Base-by-base conservation (phyloP, 2,329 filamentous ascomycete species). In the Cordyceps farinosa region DNA sequence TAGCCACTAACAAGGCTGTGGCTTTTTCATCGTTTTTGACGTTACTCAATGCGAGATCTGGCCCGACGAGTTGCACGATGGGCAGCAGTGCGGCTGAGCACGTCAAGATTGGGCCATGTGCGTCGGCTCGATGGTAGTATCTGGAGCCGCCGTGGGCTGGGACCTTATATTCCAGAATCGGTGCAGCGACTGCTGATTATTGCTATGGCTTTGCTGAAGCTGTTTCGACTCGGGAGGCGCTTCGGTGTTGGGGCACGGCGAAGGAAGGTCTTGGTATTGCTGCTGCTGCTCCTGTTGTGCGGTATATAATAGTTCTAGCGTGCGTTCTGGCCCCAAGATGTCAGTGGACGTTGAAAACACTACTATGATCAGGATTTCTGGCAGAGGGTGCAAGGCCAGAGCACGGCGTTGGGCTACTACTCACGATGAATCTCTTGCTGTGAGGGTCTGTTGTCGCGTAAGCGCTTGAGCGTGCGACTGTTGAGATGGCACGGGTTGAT, bases 381-480 rank as follows among this genome's bases (percentile, higher is more conserved):
- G 48, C 29, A 32, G 3, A 17, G 6, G 8, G 22, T 30, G 10
- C 11, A 7, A 22, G 17, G 44, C 55, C 22, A 50, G 29, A 27
- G 27, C 3, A 22, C 9, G 1, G 22, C 30, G 27, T 22, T 5
- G 11, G 8, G 22, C 5, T 66, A 78, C 83, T 66, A 78, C 83
- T 72, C 77, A 86, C 84, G 76, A 67, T 87, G 80, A 7, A 87
- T 79, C 61, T 80, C 75, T 7, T 79, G 72, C 40, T 87, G 83
- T 0, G 84, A 82, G 0, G 86, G 86, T 7, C 86, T 78, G 62
- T 78, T 82, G 71, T 87, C 78, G 64, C 86, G 84, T 65, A 83
- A 79, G 8, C 86, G 82, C 74, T 89, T 89, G 70, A 83, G 74
- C 1, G 86, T 89, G 32, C 86, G 82, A 67, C 84, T 82, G 58